phyloP scores from a whole-genome alignment of 257 asterid genomes.

The Solanum pinnatisectum region DNA sequence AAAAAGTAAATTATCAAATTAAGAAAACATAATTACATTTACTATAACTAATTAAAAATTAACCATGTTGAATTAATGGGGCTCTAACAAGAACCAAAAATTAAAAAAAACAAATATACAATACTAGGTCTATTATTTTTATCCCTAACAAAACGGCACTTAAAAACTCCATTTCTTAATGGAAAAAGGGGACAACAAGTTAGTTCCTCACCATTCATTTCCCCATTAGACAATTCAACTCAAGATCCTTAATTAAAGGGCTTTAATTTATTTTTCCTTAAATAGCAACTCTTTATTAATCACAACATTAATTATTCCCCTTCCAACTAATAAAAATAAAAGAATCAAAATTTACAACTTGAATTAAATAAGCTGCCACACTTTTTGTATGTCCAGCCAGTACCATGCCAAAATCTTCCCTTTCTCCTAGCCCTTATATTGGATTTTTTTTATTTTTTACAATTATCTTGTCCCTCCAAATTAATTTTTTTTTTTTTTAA shows the following conservation, averaged over 20 bases:
- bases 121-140: constrained; percentile 17
- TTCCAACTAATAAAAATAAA: neutral
- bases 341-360: neutral
- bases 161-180: constrained; percentile 24
- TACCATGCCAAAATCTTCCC: neutral
- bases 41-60: neutral
- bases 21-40: neutral
- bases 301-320: neutral
- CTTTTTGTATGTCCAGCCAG: neutral
- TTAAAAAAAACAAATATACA: neutral
- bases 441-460: neutral
- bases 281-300: neutral
- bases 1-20: neutral
- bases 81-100: neutral
- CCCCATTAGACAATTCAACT: constrained; percentile 14
- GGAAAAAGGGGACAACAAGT: neutral
- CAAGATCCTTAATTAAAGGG: constrained; percentile 26
- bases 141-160: constrained; percentile 44
- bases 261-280: neutral
- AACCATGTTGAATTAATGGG: neutral
- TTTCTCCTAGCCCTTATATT: neutral
- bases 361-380: neutral
- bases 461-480: neutral
- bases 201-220: constrained; percentile 6
- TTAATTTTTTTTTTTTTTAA: neutral